Percentiles rank a stretch among this genome's conserved stretches.
Conservation (phyloP, 345 rosid species). For the Brassica nigra region DNA sequence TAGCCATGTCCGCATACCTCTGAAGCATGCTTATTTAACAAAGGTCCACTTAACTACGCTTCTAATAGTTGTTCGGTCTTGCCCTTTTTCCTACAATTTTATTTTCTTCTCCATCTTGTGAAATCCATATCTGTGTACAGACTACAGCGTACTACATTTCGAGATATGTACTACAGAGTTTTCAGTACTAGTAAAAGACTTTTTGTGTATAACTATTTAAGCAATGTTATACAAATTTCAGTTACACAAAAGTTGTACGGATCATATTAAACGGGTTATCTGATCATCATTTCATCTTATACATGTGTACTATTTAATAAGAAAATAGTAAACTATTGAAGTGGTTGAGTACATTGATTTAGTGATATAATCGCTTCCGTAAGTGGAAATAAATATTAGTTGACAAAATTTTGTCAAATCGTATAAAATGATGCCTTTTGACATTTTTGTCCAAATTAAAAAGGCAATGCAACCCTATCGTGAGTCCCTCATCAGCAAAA, state of each 20-base stretch:
- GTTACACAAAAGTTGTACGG: too few species aligned
- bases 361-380: slow-evolving; percentile 12
- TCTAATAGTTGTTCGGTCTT: background rate
- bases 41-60: slow-evolving; percentile 16
- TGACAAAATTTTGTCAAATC: background rate
- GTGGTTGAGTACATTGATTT: slow-evolving; percentile 1
- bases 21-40: slow-evolving; percentile 19
- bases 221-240: background rate
- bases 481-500: background rate
- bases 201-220: background rate
- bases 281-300: background rate
- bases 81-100: background rate
- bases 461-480: slow-evolving; percentile 7
- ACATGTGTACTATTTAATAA: background rate
- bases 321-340: background rate
- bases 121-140: background rate
- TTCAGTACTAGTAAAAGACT: background rate
- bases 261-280: background rate
- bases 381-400: background rate
- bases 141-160: background rate
- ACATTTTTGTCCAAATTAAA: background rate
- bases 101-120: slow-evolving; percentile 3
- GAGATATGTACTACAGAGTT: background rate
- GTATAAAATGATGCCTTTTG: slow-evolving; percentile 17
- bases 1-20: too few species aligned